Evolutionary conservation across 345 rosid species (phyloP).

Genomic region (Acer saccharum): DNA sequence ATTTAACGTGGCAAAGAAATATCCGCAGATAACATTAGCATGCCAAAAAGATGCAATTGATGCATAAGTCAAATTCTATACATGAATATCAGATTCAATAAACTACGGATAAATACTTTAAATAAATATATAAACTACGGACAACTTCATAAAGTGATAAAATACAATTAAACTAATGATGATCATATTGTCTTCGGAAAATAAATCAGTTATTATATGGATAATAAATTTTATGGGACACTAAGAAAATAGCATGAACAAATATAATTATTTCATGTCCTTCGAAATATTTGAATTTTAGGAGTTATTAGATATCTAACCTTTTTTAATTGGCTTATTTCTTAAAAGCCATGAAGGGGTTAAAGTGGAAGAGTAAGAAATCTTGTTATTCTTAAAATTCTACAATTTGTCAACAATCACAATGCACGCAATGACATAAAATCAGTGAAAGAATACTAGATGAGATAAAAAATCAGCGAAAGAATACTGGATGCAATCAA

Average conservation of each 20-base stretch:
- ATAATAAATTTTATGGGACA: constrained; percentile 3
- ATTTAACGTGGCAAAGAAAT: not conserved
- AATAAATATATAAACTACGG: too few species aligned
- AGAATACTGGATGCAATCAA: not conserved
- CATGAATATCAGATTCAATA: not conserved
- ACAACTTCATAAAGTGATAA: not conserved
- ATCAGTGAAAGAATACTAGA: not conserved
- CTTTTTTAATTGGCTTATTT: not conserved
- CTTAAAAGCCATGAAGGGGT: not conserved
- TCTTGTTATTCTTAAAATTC: not conserved
- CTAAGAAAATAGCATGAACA: not conserved
- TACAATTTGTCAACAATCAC: not conserved
- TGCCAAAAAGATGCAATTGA: not conserved
- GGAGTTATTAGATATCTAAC: too few species aligned
- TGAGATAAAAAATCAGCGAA: not conserved
- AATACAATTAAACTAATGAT: not conserved
- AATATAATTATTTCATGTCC: not conserved
- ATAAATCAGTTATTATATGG: too few species aligned
- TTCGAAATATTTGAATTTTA: too few species aligned
- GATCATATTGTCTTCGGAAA: not conserved
- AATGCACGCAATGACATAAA: not conserved
- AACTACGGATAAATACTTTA: not conserved
- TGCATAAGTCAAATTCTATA: not conserved
- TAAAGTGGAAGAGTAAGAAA: not conserved
- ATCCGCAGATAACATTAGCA: not conserved